A percentile compares a stretch with the other conserved stretches of the same genome.
Conservation (phyloP, 2,329 filamentous ascomycete genomes). For the Penicillium griseofulvum region DNA sequence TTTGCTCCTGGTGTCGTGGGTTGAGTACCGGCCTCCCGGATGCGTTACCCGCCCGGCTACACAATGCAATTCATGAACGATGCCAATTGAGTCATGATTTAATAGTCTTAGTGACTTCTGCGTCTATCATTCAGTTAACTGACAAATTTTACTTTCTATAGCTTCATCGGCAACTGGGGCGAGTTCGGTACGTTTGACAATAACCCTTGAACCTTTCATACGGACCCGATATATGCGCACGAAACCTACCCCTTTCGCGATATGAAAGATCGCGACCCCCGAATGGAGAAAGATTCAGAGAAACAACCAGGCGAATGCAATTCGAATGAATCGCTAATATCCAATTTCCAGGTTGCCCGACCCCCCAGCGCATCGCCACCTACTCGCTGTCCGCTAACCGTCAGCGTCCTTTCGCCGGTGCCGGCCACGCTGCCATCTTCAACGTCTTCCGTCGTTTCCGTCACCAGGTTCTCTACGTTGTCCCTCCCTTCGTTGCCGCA, state of each 20-base stretch:
- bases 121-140: conserved; percentile 12
- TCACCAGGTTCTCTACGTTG: conserved; percentile 83
- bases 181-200: conserved; percentile 64
- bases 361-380: conserved; percentile 57
- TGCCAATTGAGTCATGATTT: not conserved
- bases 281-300: not conserved
- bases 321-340: conserved; percentile 1
- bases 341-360: conserved; percentile 33
- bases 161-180: conserved; percentile 74
- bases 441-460: conserved; percentile 88
- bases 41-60: conserved; percentile 19
- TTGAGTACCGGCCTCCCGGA: conserved; percentile 14
- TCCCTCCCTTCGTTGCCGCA: conserved; percentile 71
- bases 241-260: not conserved
- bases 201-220: conserved; percentile 14
- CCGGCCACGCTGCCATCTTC: conserved; percentile 80
- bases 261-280: not conserved
- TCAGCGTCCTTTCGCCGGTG: conserved; percentile 80
- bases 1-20: conserved; percentile 1
- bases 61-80: conserved; percentile 5
- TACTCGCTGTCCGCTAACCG: conserved; percentile 84
- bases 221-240: conserved; percentile 13
- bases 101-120: not conserved
- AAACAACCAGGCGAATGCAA: not conserved
- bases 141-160: conserved; percentile 39